Evolutionary conservation across 1,284 basidiomycete species (phyloP).

Genomic region (Puccinia polysora): DNA sequence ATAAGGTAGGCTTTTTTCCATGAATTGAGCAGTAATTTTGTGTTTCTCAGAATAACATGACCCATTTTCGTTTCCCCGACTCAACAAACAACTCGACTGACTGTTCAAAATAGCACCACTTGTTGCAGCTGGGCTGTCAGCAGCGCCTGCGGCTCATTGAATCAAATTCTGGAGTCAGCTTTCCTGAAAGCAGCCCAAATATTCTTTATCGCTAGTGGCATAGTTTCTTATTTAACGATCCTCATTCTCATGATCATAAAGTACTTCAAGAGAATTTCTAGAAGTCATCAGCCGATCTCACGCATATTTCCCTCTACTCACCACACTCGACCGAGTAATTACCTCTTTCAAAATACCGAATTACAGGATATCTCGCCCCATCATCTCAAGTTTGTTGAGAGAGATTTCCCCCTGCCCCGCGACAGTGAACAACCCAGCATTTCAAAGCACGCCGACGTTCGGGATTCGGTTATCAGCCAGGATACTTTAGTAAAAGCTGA

Average conservation of each 20-base stretch:
- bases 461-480: slow-evolving; percentile 13
- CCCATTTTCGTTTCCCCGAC: not conserved
- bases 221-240: slow-evolving; percentile 9
- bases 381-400: not conserved
- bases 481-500: slow-evolving; percentile 16
- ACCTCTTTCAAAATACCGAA: not conserved
- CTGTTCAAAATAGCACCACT: slow-evolving; percentile 3
- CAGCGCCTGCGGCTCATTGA: slow-evolving; percentile 11
- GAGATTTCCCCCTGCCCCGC: not conserved
- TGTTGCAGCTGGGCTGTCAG: slow-evolving; percentile 30
- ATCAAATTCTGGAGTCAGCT: slow-evolving; percentile 6
- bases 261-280: slow-evolving; percentile 17
- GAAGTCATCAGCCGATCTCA: slow-evolving; percentile 3
- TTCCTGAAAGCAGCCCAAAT: slow-evolving; percentile 6
- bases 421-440: slow-evolving; percentile 4
- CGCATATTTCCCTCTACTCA: slow-evolving; percentile 7
- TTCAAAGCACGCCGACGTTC: not conserved
- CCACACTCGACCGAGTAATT: not conserved
- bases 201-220: slow-evolving; percentile 3
- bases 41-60: not conserved
- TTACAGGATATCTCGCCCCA: not conserved
- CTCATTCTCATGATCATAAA: slow-evolving; percentile 15
- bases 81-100: too few relatives aligned
- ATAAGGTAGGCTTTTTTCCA: slow-evolving; percentile 14
- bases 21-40: not conserved